These are phyloP conservation scores for Fusarium solani-melongenae DNA, from an alignment of 2,329 filamentous ascomycete genomes.

Conservation along the genomic window DNA sequence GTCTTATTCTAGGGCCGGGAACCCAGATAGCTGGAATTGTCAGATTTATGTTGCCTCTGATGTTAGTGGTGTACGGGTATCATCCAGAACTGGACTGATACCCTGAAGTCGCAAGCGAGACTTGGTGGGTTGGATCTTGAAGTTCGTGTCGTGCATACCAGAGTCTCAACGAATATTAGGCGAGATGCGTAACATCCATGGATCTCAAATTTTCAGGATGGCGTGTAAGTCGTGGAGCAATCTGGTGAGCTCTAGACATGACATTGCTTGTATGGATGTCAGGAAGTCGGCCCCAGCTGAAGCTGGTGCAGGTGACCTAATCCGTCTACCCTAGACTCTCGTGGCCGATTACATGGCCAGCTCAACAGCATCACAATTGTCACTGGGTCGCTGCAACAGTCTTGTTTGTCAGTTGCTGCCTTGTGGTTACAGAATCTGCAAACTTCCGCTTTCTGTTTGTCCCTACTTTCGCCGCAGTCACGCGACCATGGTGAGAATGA, in stretches of 20 bases:
- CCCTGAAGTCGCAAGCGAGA: neutral
- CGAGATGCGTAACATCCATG: neutral
- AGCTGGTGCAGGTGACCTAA: neutral
- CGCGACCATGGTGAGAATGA: slow-evolving; percentile 23
- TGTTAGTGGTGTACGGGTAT: neutral
- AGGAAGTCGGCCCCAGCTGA: neutral
- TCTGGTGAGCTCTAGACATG: neutral
- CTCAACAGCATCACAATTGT: neutral
- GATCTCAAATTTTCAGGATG: neutral
- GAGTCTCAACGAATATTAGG: neutral
- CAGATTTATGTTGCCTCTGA: neutral
- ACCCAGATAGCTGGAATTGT: neutral
- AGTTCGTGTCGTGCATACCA: neutral
- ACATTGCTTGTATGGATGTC: neutral
- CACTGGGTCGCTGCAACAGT: neutral
- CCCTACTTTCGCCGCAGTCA: slow-evolving; percentile 21
- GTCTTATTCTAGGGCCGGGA: neutral
- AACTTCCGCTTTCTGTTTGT: slow-evolving; percentile 12
- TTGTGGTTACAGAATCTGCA: slow-evolving; percentile 2
- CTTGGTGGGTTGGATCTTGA: neutral
- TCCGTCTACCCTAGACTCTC: neutral
- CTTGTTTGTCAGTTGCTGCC: neutral
- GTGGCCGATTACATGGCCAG: neutral
- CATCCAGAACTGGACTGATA: neutral
- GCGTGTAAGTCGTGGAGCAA: neutral